These are phyloP conservation scores for Crithidia acanthocephali DNA, from an alignment of 208 protist genomes.

Conservation along the genomic window DNA sequence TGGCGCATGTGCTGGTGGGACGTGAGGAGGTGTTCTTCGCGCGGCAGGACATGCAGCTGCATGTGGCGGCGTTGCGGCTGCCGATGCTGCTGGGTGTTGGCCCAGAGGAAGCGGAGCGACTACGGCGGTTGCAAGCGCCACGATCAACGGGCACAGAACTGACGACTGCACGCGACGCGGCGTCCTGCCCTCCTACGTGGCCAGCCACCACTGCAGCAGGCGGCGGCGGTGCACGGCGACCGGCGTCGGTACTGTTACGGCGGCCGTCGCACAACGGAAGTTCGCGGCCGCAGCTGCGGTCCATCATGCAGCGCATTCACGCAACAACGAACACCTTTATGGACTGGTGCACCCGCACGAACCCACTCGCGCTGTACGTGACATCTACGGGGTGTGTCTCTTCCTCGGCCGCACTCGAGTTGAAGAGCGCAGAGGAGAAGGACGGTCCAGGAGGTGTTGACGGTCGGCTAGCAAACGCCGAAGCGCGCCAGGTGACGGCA, in stretches of 20 bases:
- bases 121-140: not conserved
- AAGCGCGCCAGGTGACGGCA: too few species aligned
- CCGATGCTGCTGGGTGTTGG: not conserved
- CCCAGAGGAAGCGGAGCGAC: not conserved
- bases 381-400: not conserved
- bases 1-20: not conserved
- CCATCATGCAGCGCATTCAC: not conserved
- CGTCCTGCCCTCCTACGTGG: not conserved
- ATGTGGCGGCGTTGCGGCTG: not conserved
- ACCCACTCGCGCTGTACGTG: not conserved
- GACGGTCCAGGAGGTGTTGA: not conserved
- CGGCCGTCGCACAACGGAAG: not conserved
- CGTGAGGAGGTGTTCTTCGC: not conserved
- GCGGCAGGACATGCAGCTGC: not conserved
- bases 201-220: not conserved
- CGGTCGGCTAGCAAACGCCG: too few species aligned
- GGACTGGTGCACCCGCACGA: constrained; percentile 8
- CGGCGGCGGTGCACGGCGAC: not conserved
- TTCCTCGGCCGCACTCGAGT: not conserved
- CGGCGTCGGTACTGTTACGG: not conserved
- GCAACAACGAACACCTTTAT: too few species aligned
- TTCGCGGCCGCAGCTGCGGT: not conserved
- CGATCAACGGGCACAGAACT: not conserved
- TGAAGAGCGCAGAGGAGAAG: not conserved
- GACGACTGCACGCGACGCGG: not conserved